Evolutionary conservation across 177 flowering plant species (phyloP).

Genomic region (Vitis hybrid): DNA sequence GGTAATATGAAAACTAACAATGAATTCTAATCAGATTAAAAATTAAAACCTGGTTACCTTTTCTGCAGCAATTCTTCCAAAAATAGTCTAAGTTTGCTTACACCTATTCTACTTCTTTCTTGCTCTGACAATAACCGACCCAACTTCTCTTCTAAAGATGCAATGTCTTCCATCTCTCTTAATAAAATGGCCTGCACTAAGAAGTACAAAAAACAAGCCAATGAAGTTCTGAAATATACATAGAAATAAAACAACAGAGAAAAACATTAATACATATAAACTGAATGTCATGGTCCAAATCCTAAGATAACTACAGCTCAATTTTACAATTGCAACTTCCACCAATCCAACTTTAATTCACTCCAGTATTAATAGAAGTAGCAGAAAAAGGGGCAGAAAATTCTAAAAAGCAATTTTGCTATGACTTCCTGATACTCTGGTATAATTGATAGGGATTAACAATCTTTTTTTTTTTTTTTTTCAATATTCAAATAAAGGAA

Average conservation of each 20-base stretch:
- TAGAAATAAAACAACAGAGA: background rate
- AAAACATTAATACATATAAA: background rate
- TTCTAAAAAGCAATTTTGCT: too few relatives aligned
- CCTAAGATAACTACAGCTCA: background rate
- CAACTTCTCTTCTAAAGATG: constrained; percentile 80
- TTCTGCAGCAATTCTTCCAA: constrained; percentile 83
- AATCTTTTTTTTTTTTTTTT: too few relatives aligned
- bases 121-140: constrained; percentile 70
- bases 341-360: too few relatives aligned
- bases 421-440: too few relatives aligned
- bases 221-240: background rate
- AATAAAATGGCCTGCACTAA: constrained; percentile 60
- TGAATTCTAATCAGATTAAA: background rate
- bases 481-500: too few relatives aligned
- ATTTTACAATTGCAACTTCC: background rate
- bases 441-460: too few relatives aligned
- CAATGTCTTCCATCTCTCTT: constrained; percentile 83
- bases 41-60: constrained; percentile 41
- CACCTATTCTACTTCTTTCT: constrained; percentile 89
- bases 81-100: constrained; percentile 80
- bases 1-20: background rate
- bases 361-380: too few relatives aligned
- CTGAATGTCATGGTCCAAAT: background rate
- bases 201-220: background rate
- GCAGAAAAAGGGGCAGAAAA: too few relatives aligned